These are phyloP conservation scores for Primulina tabacum DNA, from an alignment of 257 asterid genomes.

Conservation along the genomic window DNA sequence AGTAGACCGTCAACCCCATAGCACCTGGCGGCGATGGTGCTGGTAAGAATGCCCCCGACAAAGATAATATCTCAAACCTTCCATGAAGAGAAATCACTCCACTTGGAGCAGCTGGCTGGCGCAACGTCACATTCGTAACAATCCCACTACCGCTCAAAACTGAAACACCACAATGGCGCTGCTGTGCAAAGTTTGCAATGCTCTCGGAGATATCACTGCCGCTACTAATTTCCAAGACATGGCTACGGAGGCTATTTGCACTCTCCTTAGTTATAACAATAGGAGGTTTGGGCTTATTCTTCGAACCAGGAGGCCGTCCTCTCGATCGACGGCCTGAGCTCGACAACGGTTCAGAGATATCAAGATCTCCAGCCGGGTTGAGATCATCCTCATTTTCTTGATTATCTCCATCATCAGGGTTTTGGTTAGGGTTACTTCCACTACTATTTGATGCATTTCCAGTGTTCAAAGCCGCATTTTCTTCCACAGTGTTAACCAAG, in stretches of 20 bases:
- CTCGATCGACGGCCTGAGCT: slow-evolving; percentile 57
- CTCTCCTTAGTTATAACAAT: slow-evolving; percentile 63
- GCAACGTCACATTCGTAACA: slow-evolving; percentile 56
- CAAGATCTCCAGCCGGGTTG: slow-evolving; percentile 44
- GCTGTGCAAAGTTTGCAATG: slow-evolving; percentile 52
- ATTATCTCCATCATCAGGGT: slow-evolving; percentile 35
- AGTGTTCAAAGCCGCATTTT: slow-evolving; percentile 28
- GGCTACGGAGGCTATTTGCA: slow-evolving; percentile 73
- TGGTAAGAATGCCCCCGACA: slow-evolving; percentile 73
- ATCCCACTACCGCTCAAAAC: slow-evolving; percentile 68
- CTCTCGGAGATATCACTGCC: slow-evolving; percentile 59
- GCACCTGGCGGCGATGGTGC: slow-evolving; percentile 61
- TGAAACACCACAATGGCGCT: slow-evolving; percentile 69
- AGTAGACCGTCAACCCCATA: slow-evolving; percentile 58
- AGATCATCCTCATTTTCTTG: slow-evolving; percentile 38
- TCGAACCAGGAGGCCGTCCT: slow-evolving; percentile 74
- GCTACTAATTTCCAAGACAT: slow-evolving; percentile 57
- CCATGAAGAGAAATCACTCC: slow-evolving; percentile 62
- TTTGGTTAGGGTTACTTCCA: slow-evolving; percentile 47
- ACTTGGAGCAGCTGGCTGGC: slow-evolving; percentile 53
- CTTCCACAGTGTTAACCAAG: slow-evolving; percentile 38
- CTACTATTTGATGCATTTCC: slow-evolving; percentile 35
- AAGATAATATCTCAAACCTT: slow-evolving; percentile 60
- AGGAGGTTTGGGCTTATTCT: slow-evolving; percentile 70
- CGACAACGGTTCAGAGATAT: slow-evolving; percentile 43